phyloP scores from a whole-genome alignment of 371 early-diverging fungal genomes.

The Mucor mucedo region DNA sequence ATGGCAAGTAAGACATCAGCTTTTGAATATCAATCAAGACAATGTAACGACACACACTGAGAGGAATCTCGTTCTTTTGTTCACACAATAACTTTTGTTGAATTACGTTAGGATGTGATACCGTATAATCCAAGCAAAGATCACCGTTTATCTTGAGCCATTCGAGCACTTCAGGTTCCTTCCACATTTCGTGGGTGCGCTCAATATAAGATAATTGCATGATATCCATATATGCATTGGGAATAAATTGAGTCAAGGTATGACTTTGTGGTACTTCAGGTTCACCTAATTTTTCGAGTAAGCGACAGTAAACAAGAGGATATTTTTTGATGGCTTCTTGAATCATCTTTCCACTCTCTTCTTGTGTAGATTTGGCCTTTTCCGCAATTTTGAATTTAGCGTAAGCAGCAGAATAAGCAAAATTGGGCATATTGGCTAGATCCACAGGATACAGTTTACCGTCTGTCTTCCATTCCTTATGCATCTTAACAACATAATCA shows the following conservation, averaged over 20 bases:
- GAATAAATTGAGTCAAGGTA: conserved; percentile 14
- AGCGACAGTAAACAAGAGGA: conserved; percentile 38
- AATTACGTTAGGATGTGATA: conserved; percentile 8
- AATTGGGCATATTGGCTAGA: conserved; percentile 69
- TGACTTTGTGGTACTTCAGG: conserved; percentile 14
- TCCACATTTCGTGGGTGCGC: conserved; percentile 70
- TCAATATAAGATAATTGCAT: conserved; percentile 47
- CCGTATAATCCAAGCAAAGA: conserved; percentile 10
- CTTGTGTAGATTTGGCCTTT: conserved; percentile 23
- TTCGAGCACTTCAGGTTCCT: conserved; percentile 68
- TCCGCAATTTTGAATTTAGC: conserved; percentile 72
- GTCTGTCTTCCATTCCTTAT: conserved; percentile 38
- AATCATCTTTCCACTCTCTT: conserved; percentile 58
- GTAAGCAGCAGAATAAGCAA: conserved; percentile 78
- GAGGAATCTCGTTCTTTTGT: conserved; percentile 47
- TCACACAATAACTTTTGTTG: conserved; percentile 27
- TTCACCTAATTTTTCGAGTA: conserved; percentile 46
- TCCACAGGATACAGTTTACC: conserved; percentile 43
- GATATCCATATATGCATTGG: conserved; percentile 38
- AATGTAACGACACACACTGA: conserved; percentile 75
- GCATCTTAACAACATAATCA: conserved; percentile 66
- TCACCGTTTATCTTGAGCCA: conserved; percentile 55
- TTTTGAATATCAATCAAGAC: conserved; percentile 69
- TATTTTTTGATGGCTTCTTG: conserved; percentile 66
- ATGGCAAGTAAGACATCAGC: conserved; percentile 61